Evolutionary conservation across 2,329 filamentous ascomycete genomes (phyloP).

Genomic region (Tolypocladium capitatum): DNA sequence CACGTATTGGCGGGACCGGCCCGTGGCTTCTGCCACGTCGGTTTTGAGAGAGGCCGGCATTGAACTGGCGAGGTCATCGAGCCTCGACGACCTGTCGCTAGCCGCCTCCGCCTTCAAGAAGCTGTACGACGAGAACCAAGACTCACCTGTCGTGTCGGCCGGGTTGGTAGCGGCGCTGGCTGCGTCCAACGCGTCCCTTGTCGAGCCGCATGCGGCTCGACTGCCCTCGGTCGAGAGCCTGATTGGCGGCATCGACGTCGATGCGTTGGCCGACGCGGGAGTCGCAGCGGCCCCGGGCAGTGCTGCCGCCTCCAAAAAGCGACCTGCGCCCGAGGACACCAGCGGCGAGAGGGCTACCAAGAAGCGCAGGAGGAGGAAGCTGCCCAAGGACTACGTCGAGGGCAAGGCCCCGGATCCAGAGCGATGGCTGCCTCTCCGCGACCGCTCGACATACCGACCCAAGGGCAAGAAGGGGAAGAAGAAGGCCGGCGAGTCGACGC

Average conservation of each 20-base stretch:
- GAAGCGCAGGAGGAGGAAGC: constrained; percentile 45
- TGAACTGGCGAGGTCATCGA: constrained; percentile 64
- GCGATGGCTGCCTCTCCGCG: constrained; percentile 81
- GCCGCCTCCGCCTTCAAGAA: constrained; percentile 70
- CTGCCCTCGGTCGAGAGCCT: constrained; percentile 52
- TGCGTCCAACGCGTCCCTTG: constrained; percentile 41
- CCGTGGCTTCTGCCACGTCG: constrained; percentile 32
- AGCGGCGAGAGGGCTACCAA: constrained; percentile 30
- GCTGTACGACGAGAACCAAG: constrained; percentile 51
- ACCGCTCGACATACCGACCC: constrained; percentile 76
- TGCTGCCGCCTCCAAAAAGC: constrained; percentile 32
- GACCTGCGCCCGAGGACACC: constrained; percentile 25
- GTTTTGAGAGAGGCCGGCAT: constrained; percentile 73
- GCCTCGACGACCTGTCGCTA: constrained; percentile 50
- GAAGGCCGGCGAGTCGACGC: constrained; percentile 63
- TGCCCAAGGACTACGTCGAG: constrained; percentile 63
- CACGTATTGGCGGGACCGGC: constrained; percentile 61
- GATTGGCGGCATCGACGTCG: constrained; percentile 45
- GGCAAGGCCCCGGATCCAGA: constrained; percentile 77
- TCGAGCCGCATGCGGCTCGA: constrained; percentile 38
- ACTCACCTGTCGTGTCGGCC: constrained; percentile 58
- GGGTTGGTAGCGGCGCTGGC: constrained; percentile 79
- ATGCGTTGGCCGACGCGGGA: constrained; percentile 51
- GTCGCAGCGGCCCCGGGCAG: constrained; percentile 31
- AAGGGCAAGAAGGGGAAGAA: constrained; percentile 90